phyloP scores from a whole-genome alignment of 345 rosid species.

The Arabis hirsuta region DNA sequence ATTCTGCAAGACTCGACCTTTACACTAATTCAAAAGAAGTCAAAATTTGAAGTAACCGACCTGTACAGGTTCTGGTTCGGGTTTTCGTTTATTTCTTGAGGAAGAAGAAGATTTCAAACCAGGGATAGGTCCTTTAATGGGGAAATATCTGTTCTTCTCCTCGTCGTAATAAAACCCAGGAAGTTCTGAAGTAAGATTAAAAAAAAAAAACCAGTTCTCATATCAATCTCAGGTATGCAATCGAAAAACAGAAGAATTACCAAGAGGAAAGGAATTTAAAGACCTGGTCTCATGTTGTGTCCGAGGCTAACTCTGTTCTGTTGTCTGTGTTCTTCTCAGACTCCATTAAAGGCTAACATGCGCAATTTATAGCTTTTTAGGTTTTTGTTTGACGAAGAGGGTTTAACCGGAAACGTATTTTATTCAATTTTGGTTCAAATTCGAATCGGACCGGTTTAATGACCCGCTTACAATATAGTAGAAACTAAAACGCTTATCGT shows the following conservation, averaged over 20 bases:
- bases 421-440: slow-evolving; percentile 19
- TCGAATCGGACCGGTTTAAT: slow-evolving; percentile 4
- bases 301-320: slow-evolving; percentile 20
- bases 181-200: slow-evolving; percentile 53
- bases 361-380: slow-evolving; percentile 10
- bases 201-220: background rate
- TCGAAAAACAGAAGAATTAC: background rate
- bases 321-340: slow-evolving; percentile 14
- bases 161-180: slow-evolving; percentile 86
- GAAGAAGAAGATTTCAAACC: slow-evolving; percentile 52
- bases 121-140: slow-evolving; percentile 75
- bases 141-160: slow-evolving; percentile 89
- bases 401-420: slow-evolving; percentile 14
- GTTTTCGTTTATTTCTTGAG: slow-evolving; percentile 41
- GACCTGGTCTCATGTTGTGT: slow-evolving; percentile 44
- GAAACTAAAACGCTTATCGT: background rate
- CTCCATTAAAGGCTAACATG: slow-evolving; percentile 26
- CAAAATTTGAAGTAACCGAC: slow-evolving; percentile 33
- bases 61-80: slow-evolving; percentile 42
- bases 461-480: slow-evolving; percentile 7
- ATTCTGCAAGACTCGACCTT: slow-evolving; percentile 25
- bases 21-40: background rate
- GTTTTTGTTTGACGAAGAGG: slow-evolving; percentile 3
- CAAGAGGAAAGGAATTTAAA: background rate
- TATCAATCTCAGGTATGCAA: slow-evolving; percentile 15